Evolutionary conservation across 2,329 filamentous ascomycete genomes (phyloP).

Genomic region (Trichophaea hybrida): DNA sequence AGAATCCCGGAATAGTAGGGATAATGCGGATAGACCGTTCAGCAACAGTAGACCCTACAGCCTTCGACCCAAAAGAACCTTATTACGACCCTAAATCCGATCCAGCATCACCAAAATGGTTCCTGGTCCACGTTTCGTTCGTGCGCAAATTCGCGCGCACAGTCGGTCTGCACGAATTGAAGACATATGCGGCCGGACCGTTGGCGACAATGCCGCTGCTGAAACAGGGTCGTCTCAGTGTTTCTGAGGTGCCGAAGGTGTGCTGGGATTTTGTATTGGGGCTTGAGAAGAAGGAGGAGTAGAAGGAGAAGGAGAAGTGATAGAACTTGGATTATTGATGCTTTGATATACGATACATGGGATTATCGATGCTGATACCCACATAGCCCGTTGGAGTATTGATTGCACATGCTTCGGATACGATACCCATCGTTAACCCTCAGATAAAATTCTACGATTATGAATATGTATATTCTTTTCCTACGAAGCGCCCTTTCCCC

Average conservation of each 20-base stretch:
- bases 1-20: slow-evolving; percentile 73
- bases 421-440: too few species aligned
- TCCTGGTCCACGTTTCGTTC: slow-evolving; percentile 76
- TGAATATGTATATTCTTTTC: too few species aligned
- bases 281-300: slow-evolving; percentile 24
- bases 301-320: background rate
- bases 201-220: slow-evolving; percentile 70
- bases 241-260: slow-evolving; percentile 38
- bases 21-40: slow-evolving; percentile 81
- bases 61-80: slow-evolving; percentile 55
- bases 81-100: slow-evolving; percentile 74
- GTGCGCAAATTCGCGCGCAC: slow-evolving; percentile 62
- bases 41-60: slow-evolving; percentile 63
- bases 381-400: background rate
- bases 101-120: slow-evolving; percentile 62
- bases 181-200: slow-evolving; percentile 38
- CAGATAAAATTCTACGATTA: too few species aligned
- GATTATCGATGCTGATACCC: background rate
- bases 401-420: too few species aligned
- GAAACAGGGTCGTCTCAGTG: slow-evolving; percentile 68
- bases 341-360: background rate
- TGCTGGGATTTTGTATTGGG: slow-evolving; percentile 39
- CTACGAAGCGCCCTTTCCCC: too few species aligned
- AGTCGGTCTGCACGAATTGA: slow-evolving; percentile 56
- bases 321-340: background rate